These are phyloP conservation scores for Carpinus fangiana DNA, from an alignment of 306 rosid species.

Conservation along the genomic window DNA sequence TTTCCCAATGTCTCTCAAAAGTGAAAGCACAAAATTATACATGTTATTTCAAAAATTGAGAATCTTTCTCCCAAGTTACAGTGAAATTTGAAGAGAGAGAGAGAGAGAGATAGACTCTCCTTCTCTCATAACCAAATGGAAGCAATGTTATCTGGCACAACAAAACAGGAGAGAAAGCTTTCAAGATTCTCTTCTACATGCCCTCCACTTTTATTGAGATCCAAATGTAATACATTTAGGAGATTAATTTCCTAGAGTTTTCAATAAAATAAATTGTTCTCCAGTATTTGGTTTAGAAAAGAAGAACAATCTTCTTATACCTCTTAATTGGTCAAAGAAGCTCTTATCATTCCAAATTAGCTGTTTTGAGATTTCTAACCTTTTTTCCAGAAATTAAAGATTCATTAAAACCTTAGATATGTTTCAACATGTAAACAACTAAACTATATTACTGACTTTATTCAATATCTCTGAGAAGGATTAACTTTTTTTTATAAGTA, in stretches of 20 bases:
- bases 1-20: not conserved
- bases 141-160: not conserved
- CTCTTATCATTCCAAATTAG: not conserved
- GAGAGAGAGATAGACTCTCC: too few species aligned
- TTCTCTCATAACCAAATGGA: too few species aligned
- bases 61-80: too few species aligned
- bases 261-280: not conserved
- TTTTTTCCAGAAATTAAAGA: not conserved
- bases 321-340: not conserved
- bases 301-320: not conserved
- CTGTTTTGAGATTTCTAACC: not conserved
- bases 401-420: not conserved
- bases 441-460: not conserved
- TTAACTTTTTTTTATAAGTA: not conserved
- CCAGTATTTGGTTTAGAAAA: not conserved
- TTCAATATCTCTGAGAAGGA: not conserved
- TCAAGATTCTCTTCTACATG: conserved; percentile 10
- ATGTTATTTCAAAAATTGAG: too few species aligned
- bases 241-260: not conserved
- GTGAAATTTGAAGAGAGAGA: too few species aligned
- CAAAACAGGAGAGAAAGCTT: not conserved
- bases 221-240: not conserved
- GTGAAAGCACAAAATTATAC: not conserved
- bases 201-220: not conserved
- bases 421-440: not conserved